Percentiles rank a stretch among this genome's conserved stretches.
phyloP scores from a whole-genome alignment of 2,329 filamentous ascomycete species.

The Cyphellophora attinorum region DNA sequence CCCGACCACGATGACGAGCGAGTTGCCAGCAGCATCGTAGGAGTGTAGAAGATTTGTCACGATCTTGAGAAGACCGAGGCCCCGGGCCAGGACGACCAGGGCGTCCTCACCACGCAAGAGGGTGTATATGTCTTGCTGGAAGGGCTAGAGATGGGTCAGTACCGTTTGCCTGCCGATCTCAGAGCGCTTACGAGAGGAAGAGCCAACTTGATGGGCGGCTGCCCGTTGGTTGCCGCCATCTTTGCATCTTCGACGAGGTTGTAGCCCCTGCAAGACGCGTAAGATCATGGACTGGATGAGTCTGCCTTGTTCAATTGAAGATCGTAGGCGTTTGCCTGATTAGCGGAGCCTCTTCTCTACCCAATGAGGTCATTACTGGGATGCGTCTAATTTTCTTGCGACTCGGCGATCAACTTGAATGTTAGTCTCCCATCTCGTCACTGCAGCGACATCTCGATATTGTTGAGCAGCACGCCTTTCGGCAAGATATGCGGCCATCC shows the following conservation, averaged over 20 bases:
- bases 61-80: conserved; percentile 82
- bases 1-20: conserved; percentile 78
- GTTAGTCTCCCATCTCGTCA: no score
- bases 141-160: conserved; percentile 42
- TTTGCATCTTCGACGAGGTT: no score
- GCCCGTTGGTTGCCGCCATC: conserved; percentile 33
- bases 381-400: no score
- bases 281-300: no score
- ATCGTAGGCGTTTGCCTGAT: no score
- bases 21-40: conserved; percentile 92
- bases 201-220: conserved; percentile 51
- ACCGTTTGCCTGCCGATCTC: not conserved
- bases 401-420: no score
- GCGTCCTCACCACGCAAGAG: conserved; percentile 86
- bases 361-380: no score
- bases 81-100: conserved; percentile 81
- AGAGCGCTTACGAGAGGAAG: conserved; percentile 43
- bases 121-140: conserved; percentile 91
- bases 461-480: no score
- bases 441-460: no score
- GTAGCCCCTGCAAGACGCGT: no score
- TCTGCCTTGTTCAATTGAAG: no score
- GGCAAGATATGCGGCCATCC: conserved; percentile 13
- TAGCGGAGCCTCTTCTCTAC: no score
- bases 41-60: conserved; percentile 94